Conservation (phyloP, 2,329 filamentous ascomycete species). For the Ophiognomonia clavigignenti-juglandacearum region DNA sequence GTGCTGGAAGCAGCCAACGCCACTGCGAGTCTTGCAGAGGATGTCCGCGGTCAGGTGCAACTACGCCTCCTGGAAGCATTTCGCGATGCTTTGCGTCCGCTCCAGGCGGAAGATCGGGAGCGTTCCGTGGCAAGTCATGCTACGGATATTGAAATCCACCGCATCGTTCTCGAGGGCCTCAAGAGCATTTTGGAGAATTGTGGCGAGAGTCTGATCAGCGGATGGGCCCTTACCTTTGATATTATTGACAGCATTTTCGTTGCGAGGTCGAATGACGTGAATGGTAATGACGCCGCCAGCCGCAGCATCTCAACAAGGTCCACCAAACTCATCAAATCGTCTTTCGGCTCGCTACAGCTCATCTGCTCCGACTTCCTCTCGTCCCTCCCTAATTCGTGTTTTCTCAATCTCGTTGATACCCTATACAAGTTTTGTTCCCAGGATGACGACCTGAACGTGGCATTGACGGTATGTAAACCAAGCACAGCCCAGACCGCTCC, state of each 20-base stretch:
- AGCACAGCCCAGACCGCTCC: background rate
- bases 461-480: slow-evolving; percentile 65
- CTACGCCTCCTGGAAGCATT: slow-evolving; percentile 66
- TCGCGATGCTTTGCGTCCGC: slow-evolving; percentile 52
- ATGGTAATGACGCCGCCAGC: slow-evolving; percentile 27
- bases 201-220: slow-evolving; percentile 75
- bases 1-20: slow-evolving; percentile 53
- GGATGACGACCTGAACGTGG: slow-evolving; percentile 89
- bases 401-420: slow-evolving; percentile 75
- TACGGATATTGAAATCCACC: slow-evolving; percentile 75
- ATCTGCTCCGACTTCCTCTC: slow-evolving; percentile 92
- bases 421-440: slow-evolving; percentile 87
- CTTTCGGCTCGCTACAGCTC: slow-evolving; percentile 85
- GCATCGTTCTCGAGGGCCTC: slow-evolving; percentile 71
- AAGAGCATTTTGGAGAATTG: slow-evolving; percentile 82
- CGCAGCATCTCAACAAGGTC: slow-evolving; percentile 52
- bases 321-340: slow-evolving; percentile 72
- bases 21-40: slow-evolving; percentile 46
- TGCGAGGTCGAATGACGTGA: slow-evolving; percentile 29
- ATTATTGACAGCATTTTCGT: slow-evolving; percentile 81
- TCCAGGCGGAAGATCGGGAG: slow-evolving; percentile 50
- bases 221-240: slow-evolving; percentile 82
- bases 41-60: slow-evolving; percentile 58
- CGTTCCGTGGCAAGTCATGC: slow-evolving; percentile 53
- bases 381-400: slow-evolving; percentile 66